These are phyloP conservation scores for Oryza punctata DNA, from an alignment of 176 grass and related monocot genomes.

Conservation along the genomic window DNA sequence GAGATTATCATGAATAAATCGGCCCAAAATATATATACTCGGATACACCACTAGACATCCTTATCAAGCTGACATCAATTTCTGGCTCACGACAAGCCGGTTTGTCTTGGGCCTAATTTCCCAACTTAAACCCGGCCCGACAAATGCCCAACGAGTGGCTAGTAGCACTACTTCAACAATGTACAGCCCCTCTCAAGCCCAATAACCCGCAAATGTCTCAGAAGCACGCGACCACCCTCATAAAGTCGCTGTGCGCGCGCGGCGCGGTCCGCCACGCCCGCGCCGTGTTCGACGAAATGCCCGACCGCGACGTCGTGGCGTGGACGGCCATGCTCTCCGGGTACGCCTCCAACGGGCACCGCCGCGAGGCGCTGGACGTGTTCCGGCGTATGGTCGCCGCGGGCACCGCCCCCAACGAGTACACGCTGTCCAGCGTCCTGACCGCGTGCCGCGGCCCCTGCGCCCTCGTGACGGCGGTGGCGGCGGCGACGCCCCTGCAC, in stretches of 20 bases:
- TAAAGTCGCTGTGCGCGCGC: conserved; percentile 26
- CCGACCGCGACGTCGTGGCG: conserved; percentile 48
- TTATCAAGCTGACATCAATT: too few relatives aligned
- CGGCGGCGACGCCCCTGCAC: conserved; percentile 18
- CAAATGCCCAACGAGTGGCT: too few relatives aligned
- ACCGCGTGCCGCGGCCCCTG: conserved; percentile 34
- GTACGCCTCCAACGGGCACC: conserved; percentile 44
- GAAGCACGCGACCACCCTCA: conserved; percentile 44
- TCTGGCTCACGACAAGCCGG: too few relatives aligned
- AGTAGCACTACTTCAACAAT: too few relatives aligned
- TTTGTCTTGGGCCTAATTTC: too few relatives aligned
- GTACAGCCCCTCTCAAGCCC: too few relatives aligned
- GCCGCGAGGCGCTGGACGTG: conserved; percentile 21
- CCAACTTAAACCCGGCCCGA: too few relatives aligned
- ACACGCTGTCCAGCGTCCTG: conserved; percentile 53
- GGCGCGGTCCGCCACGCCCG: conserved; percentile 36
- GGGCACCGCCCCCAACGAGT: conserved; percentile 46
- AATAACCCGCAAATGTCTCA: conserved; percentile 10
- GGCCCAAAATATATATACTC: too few relatives aligned
- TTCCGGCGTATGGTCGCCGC: conserved; percentile 46
- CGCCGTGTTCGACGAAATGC: conserved; percentile 59
- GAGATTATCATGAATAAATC: too few relatives aligned
- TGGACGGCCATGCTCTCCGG: conserved; percentile 69
- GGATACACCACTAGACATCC: too few relatives aligned
- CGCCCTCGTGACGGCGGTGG: background rate